A percentile compares a stretch with the other conserved stretches of the same genome.
These are phyloP conservation scores for Plasmodium yoelii DNA, from an alignment of 169 alveolate genomes.

Conservation along the genomic window DNA sequence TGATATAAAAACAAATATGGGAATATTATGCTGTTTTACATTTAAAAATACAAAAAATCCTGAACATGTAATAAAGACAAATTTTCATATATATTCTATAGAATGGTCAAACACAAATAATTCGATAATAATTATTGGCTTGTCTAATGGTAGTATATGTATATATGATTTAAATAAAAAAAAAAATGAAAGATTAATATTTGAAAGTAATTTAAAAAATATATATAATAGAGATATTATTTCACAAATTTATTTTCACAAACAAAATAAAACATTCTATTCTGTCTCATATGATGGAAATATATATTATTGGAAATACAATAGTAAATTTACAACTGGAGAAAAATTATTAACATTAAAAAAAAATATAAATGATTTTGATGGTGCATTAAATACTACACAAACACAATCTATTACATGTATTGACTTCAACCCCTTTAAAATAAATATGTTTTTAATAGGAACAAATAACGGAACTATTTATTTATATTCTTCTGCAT, in stretches of 20 bases:
- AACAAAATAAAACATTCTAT: conserved; percentile 40
- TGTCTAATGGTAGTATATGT: conserved; percentile 74
- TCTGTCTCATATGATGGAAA: conserved; percentile 74
- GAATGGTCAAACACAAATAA: conserved; percentile 59
- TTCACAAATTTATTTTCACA: conserved; percentile 54
- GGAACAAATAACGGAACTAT: conserved; percentile 71
- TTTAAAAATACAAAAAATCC: conserved; percentile 75
- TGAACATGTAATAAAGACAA: conserved; percentile 54
- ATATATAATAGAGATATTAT: conserved; percentile 74
- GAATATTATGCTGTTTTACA: conserved; percentile 71
- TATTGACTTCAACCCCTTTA: conserved; percentile 71
- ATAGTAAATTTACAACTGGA: conserved; percentile 68
- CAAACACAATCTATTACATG: conserved; percentile 73
- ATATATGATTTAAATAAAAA: conserved; percentile 74
- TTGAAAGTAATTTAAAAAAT: conserved; percentile 66
- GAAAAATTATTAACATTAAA: conserved; percentile 59
- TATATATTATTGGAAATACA: conserved; percentile 65
- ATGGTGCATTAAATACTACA: conserved; percentile 12
- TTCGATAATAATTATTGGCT: conserved; percentile 64
- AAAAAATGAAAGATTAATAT: conserved; percentile 56
- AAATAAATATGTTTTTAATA: conserved; percentile 50
- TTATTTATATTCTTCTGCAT: conserved; percentile 64
- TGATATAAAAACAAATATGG: conserved; percentile 61
- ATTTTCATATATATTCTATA: conserved; percentile 60
- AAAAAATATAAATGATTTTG: conserved; percentile 40